Evolutionary conservation across 257 asterid species (phyloP).

Genomic region (Buddleja alternifolia): DNA sequence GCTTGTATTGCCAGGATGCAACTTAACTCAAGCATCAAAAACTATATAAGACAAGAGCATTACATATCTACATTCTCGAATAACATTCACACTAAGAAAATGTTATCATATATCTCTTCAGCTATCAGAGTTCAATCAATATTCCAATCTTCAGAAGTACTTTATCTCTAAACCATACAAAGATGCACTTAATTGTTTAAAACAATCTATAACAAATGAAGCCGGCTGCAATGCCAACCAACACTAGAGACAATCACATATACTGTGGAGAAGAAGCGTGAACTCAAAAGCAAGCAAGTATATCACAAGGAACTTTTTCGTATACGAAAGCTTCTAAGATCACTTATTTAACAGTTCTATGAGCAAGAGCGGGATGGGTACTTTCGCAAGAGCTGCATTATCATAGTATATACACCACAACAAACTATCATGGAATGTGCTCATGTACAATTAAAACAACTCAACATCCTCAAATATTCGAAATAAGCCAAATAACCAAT

Average conservation of each 20-base stretch:
- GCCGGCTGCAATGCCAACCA: not conserved
- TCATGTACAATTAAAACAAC: conserved; percentile 15
- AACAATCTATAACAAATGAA: conserved; percentile 6
- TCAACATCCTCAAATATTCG: not conserved
- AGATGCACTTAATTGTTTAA: conserved; percentile 3
- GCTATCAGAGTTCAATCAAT: conserved; percentile 6
- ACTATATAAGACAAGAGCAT: not conserved
- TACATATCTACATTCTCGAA: not conserved
- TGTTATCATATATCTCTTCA: not conserved
- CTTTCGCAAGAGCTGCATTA: not conserved
- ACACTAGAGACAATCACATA: not conserved
- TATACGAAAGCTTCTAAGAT: not conserved
- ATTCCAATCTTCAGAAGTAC: conserved; percentile 15
- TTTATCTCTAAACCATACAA: conserved; percentile 6
- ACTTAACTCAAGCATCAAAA: not conserved
- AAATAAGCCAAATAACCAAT: not conserved
- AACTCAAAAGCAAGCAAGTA: not conserved
- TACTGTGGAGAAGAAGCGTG: not conserved
- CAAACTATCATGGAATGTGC: not conserved
- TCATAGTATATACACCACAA: conserved; percentile 1
- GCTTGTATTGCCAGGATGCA: not conserved
- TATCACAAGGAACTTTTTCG: not conserved
- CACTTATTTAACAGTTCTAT: not conserved
- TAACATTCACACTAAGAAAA: conserved; percentile 3
- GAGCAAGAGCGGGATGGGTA: not conserved